Base-by-base conservation (phyloP, 768 basidiomycete genomes). In the Phylloporus arenicola region DNA sequence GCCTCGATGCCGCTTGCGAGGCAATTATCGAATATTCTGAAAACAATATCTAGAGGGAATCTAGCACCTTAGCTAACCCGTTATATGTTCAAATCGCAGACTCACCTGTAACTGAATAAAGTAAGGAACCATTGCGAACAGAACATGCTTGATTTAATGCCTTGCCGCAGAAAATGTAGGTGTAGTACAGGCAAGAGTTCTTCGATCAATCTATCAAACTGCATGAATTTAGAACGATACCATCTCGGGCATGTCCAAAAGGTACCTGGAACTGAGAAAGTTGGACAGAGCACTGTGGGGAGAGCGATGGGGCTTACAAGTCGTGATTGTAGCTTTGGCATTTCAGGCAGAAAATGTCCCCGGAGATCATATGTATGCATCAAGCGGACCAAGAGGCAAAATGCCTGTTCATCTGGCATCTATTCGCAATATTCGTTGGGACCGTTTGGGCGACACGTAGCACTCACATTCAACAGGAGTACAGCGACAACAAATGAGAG, bases 381-480 rank as follows among this genome's bases (percentile, higher is more conserved):
- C 14, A 99, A 70, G 47, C 96, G 78, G 25, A 97, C 93, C 10
- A 98, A 78, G 11, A 98, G 80, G 56, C 88, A 95, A 68, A 99
- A 99, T 0, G 95, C 95, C 70, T 98, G 95, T 72, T 99, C 96
- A 55, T 98, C 96, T 20, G 96, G 96, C 96, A 99, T 99, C 95
- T 98, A 53, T 14, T 33, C 24, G 20, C 17, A 41, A 29, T 37
- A n/a, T 14, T 48, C 3, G 4, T 25, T 16, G 6, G 17, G 13
- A 22, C 2, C 37, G 19, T 20, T 43, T 46, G 40, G 11, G 1
- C 10, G 22, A n/a, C 14, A 43, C 16, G 24, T 37, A 13, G 11
- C 14, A 60, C 80, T 60, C 71, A 94, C 95, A 63, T 97, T 95
- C 41, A 99, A 74, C 22, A 99, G 70, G 20, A 99, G 70, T 37